These are phyloP conservation scores for Linum trigynum DNA, from an alignment of 345 rosid species.

Conservation along the genomic window DNA sequence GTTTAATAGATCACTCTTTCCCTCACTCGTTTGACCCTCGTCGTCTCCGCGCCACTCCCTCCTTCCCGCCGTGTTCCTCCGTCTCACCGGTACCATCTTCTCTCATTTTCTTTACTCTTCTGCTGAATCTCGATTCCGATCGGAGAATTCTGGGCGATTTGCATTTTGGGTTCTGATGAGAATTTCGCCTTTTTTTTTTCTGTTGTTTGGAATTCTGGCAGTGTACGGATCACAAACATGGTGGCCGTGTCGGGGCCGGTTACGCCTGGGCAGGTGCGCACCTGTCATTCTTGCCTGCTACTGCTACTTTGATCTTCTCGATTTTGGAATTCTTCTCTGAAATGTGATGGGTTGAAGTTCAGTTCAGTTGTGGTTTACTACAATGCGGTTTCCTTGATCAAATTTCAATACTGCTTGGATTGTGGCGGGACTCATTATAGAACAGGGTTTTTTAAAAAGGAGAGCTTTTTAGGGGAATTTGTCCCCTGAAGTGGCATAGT, in stretches of 20 bases:
- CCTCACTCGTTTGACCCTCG: background rate
- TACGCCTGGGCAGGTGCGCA: slow-evolving; percentile 75
- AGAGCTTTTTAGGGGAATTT: background rate
- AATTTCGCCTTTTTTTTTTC: background rate
- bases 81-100: background rate
- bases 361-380: no score
- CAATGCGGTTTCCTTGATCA: no score
- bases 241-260: slow-evolving; percentile 47
- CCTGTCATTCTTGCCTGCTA: no score
- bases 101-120: slow-evolving; percentile 1
- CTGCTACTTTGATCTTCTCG: background rate
- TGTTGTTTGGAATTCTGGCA: slow-evolving; percentile 12
- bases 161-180: background rate
- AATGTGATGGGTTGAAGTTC: no score
- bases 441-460: background rate
- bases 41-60: slow-evolving; percentile 19
- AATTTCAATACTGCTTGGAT: background rate
- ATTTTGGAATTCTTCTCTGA: background rate
- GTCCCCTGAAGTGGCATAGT: background rate
- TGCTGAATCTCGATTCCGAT: slow-evolving; percentile 4
- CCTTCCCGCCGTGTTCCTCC: background rate
- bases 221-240: slow-evolving; percentile 32
- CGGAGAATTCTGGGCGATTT: background rate
- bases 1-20: slow-evolving; percentile 19
- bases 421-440: background rate